Percentiles rank a stretch among this genome's conserved stretches.
These are phyloP conservation scores for Fusarium phyllophilum DNA, from an alignment of 2,329 filamentous ascomycete genomes.

Conservation along the genomic window DNA sequence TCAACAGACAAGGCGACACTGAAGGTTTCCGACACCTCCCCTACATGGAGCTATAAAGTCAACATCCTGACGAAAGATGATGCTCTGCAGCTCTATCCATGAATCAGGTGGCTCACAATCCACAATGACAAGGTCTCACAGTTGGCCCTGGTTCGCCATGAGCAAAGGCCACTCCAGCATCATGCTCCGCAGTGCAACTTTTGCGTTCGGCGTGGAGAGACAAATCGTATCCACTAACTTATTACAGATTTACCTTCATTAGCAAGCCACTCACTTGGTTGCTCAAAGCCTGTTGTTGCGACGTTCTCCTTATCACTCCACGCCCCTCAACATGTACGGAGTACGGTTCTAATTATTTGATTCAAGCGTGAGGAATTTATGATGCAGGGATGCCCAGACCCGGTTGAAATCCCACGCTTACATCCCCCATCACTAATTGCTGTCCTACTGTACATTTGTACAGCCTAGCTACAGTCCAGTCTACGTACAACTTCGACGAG, in stretches of 20 bases:
- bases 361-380: conserved; percentile 30
- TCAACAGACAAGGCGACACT: conserved; percentile 5
- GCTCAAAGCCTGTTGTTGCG: conserved; percentile 5
- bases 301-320: conserved; percentile 16
- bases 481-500: conserved; percentile 5
- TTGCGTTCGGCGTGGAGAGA: conserved; percentile 20
- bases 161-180: conserved; percentile 8
- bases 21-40: neutral
- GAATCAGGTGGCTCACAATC: conserved; percentile 7
- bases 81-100: conserved; percentile 1
- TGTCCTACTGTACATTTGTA: neutral
- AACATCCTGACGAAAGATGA: conserved; percentile 4
- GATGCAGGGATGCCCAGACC: conserved; percentile 29
- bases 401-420: conserved; percentile 27
- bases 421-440: conserved; percentile 16
- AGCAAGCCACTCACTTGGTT: conserved; percentile 31
- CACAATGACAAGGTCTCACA: conserved; percentile 16
- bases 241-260: conserved; percentile 26
- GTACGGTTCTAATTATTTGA: conserved; percentile 2
- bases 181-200: conserved; percentile 17
- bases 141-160: conserved; percentile 5
- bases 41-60: conserved; percentile 8
- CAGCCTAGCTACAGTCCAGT: neutral
- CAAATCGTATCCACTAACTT: conserved; percentile 36
- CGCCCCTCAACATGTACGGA: conserved; percentile 11